These are phyloP conservation scores for Solanum chmielewskii DNA, from an alignment of 257 asterid genomes.

Conservation along the genomic window DNA sequence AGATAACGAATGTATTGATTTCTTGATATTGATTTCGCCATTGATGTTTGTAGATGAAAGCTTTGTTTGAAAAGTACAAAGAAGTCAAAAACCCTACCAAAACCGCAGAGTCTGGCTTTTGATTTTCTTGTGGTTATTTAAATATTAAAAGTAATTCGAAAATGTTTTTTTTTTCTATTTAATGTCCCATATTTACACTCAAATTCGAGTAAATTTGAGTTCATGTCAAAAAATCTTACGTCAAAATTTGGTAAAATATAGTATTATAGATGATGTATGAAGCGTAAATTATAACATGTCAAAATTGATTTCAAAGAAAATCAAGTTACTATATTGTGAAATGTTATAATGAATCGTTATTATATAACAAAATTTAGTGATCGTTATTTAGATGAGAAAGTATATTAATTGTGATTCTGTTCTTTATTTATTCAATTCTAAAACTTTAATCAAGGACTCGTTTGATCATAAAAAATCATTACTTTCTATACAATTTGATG, in stretches of 20 bases:
- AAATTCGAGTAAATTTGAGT: no score
- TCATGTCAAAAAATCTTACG: no score
- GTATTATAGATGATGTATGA: no score
- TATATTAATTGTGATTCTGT: no score
- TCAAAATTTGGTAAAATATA: no score
- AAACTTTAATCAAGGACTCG: fast-evolving
- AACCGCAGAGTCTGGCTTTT: background rate
- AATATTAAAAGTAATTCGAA: background rate
- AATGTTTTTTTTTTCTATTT: no score
- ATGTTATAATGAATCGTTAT: no score
- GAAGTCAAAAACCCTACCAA: background rate
- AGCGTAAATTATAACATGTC: background rate
- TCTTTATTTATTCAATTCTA: background rate
- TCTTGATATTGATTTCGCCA: conserved; percentile 1
- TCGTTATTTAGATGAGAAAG: background rate
- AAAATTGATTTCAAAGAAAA: background rate
- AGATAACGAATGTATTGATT: background rate
- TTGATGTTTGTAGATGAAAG: background rate
- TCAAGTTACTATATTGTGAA: background rate
- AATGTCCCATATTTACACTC: no score
- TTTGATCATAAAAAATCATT: background rate
- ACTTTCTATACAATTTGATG: background rate
- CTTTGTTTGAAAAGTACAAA: background rate
- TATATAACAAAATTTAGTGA: fast-evolving
- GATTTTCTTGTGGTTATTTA: background rate